These are phyloP conservation scores for Mycena chlorophos DNA, from an alignment of 768 basidiomycete genomes.

Conservation along the genomic window DNA sequence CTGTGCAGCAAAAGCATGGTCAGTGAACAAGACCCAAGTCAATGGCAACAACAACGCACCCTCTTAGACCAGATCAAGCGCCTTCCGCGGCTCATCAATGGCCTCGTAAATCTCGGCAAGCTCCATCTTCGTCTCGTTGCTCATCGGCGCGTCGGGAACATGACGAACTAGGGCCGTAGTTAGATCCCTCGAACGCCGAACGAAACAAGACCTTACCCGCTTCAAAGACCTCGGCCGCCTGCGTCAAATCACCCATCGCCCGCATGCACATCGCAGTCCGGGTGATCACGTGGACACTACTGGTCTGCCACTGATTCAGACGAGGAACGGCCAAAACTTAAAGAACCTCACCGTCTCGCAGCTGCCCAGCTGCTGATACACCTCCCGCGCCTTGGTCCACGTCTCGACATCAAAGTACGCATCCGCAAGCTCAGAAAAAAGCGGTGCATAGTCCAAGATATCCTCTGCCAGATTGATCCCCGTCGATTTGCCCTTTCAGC, in stretches of 20 bases:
- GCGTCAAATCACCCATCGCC: conserved; percentile 69
- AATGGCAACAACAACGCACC: conserved; percentile 48
- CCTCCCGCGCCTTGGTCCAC: conserved; percentile 76
- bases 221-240: conserved; percentile 82
- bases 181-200: background rate
- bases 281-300: conserved; percentile 64
- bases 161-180: conserved; percentile 55
- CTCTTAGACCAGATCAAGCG: conserved; percentile 81
- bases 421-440: conserved; percentile 84
- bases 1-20: conserved; percentile 31
- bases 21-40: background rate
- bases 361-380: conserved; percentile 76
- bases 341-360: conserved; percentile 62
- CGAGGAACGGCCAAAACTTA: background rate
- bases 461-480: conserved; percentile 70
- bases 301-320: conserved; percentile 56
- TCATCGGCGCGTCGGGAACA: conserved; percentile 68
- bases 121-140: conserved; percentile 85
- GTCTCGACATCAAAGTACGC: conserved; percentile 76
- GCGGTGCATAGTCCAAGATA: conserved; percentile 69
- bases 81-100: conserved; percentile 73
- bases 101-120: conserved; percentile 90
- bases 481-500: conserved; percentile 88
- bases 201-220: conserved; percentile 51
- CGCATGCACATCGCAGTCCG: conserved; percentile 84